Evolutionary conservation across 2,329 filamentous ascomycete genomes (phyloP).

Genomic region (Podosphaera aphanis): DNA sequence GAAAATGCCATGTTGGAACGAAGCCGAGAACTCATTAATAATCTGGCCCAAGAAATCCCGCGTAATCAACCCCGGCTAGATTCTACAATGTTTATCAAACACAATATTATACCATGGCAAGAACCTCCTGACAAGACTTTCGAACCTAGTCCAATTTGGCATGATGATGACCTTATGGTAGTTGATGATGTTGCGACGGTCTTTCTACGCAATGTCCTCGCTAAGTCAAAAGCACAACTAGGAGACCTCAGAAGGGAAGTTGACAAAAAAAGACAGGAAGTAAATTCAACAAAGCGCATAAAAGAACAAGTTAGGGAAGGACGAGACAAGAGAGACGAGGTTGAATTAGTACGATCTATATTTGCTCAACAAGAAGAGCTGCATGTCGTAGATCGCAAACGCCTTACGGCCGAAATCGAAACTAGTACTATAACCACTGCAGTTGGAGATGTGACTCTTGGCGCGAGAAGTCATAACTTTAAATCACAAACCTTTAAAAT

Average conservation of each 20-base stretch:
- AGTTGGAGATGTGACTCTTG: slow-evolving; percentile 78
- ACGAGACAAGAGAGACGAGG: slow-evolving; percentile 71
- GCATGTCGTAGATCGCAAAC: slow-evolving; percentile 62
- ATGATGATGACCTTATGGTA: slow-evolving; percentile 73
- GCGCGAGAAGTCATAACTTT: slow-evolving; percentile 90
- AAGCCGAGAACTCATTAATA: slow-evolving; percentile 47
- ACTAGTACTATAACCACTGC: slow-evolving; percentile 76
- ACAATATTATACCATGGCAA: slow-evolving; percentile 64
- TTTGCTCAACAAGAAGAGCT: slow-evolving; percentile 68
- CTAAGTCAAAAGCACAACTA: slow-evolving; percentile 70
- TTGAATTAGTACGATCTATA: slow-evolving; percentile 59
- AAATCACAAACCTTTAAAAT: slow-evolving; percentile 99
- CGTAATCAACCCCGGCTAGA: slow-evolving; percentile 76
- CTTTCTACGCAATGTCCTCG: slow-evolving; percentile 73
- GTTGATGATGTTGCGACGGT: slow-evolving; percentile 71
- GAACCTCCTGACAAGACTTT: slow-evolving; percentile 71
- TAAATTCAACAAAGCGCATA: slow-evolving; percentile 50
- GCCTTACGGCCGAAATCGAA: slow-evolving; percentile 76
- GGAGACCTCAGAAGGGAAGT: slow-evolving; percentile 61
- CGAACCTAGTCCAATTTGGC: slow-evolving; percentile 90
- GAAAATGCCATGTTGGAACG: slow-evolving; percentile 59
- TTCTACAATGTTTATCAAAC: slow-evolving; percentile 91
- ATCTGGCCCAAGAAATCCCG: slow-evolving; percentile 57
- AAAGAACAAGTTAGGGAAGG: slow-evolving; percentile 62
- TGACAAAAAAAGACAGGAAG: slow-evolving; percentile 66